Evolutionary conservation across 2,329 filamentous ascomycete species (phyloP).

Genomic region (Penicillium sclerotiorum): DNA sequence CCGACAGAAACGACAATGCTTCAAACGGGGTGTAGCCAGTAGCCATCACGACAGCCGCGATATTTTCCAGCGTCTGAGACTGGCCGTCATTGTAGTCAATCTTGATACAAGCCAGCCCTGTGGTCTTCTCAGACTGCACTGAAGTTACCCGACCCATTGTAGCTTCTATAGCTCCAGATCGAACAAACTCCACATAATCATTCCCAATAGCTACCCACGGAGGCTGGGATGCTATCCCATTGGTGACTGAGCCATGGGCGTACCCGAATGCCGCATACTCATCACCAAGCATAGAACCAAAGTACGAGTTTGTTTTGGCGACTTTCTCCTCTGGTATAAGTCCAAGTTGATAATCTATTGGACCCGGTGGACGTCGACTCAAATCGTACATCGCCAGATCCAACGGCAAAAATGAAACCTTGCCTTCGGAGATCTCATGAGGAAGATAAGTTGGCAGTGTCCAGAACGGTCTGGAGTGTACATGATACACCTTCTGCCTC

Average conservation of each 20-base stretch:
- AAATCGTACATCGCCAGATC: slow-evolving; percentile 75
- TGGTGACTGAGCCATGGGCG: slow-evolving; percentile 37
- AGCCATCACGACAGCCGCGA: slow-evolving; percentile 71
- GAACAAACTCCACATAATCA: slow-evolving; percentile 72
- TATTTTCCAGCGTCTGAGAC: slow-evolving; percentile 53
- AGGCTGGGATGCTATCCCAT: slow-evolving; percentile 53
- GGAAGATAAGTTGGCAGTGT: slow-evolving; percentile 62
- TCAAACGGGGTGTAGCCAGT: slow-evolving; percentile 72
- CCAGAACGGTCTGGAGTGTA: slow-evolving; percentile 72
- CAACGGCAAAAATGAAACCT: slow-evolving; percentile 66
- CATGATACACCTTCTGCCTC: slow-evolving; percentile 61
- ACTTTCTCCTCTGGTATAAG: slow-evolving; percentile 64
- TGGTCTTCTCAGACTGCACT: slow-evolving; percentile 8
- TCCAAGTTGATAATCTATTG: slow-evolving; percentile 65
- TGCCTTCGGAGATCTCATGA: slow-evolving; percentile 23
- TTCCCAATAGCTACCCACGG: slow-evolving; percentile 71
- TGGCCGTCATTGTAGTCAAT: slow-evolving; percentile 39
- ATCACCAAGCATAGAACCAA: slow-evolving; percentile 46
- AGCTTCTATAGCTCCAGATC: slow-evolving; percentile 62
- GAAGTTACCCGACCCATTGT: slow-evolving; percentile 46
- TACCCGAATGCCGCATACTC: slow-evolving; percentile 47
- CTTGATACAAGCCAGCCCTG: slow-evolving; percentile 31
- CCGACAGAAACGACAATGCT: slow-evolving; percentile 66
- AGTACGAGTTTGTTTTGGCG: slow-evolving; percentile 54
- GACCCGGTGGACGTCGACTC: slow-evolving; percentile 59